phyloP scores from a whole-genome alignment of 441 rosid genomes.

The Erodium texanum region DNA sequence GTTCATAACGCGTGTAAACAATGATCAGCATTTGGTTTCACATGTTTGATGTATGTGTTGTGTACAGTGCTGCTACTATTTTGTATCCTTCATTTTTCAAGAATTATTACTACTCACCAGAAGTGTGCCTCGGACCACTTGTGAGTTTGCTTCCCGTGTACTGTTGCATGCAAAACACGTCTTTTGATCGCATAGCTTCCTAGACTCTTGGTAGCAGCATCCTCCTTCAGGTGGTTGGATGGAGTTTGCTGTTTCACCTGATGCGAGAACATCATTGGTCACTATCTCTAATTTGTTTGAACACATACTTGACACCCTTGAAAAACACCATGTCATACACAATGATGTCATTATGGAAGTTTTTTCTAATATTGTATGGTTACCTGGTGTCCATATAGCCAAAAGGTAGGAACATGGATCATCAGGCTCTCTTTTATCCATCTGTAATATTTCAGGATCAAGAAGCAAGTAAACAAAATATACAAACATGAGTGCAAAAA shows the following conservation, averaged over 20 bases:
- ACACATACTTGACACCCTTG: not conserved
- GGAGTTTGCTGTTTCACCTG: slow-evolving; percentile 57
- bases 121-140: slow-evolving; percentile 49
- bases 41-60: not conserved
- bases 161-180: slow-evolving; percentile 51
- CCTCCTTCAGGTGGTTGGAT: slow-evolving; percentile 34
- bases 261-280: slow-evolving; percentile 2
- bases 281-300: not conserved
- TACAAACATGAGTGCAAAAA: slow-evolving; percentile 1
- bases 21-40: slow-evolving; percentile 1
- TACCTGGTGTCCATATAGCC: slow-evolving; percentile 97
- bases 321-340: not conserved
- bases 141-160: slow-evolving; percentile 40
- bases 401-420: slow-evolving; percentile 94
- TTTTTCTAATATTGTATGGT: slow-evolving; percentile 14
- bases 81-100: not conserved
- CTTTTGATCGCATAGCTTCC: slow-evolving; percentile 28
- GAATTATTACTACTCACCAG: slow-evolving; percentile 29
- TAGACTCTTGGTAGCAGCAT: slow-evolving; percentile 31
- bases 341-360: not conserved
- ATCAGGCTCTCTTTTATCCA: slow-evolving; percentile 78
- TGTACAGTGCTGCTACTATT: not conserved
- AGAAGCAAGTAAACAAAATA: not conserved
- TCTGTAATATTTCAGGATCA: slow-evolving; percentile 31
- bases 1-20: slow-evolving; percentile 12